A percentile compares a stretch with the other conserved stretches of the same genome.
Evolutionary conservation across 176 grass and related monocot genomes (phyloP).

Genomic region (Pontederia paniculata): DNA sequence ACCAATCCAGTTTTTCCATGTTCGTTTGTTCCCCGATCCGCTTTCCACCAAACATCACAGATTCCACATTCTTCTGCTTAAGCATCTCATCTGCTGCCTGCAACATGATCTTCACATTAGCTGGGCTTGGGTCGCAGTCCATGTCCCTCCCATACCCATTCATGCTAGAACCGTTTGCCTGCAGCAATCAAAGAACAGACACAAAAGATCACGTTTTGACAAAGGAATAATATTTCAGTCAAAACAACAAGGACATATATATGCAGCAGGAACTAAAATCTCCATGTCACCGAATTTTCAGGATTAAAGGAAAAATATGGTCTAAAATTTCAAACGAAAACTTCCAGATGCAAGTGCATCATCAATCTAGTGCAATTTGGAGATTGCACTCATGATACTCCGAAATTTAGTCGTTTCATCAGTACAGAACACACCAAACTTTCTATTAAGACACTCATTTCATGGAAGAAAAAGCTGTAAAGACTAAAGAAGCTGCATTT

Average conservation of each 20-base stretch:
- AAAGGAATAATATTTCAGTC: no score
- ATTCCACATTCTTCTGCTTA: conserved; percentile 90
- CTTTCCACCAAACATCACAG: conserved; percentile 83
- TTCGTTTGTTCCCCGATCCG: conserved; percentile 63
- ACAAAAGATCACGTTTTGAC: not conserved
- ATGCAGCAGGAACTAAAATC: no score
- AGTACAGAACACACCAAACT: no score
- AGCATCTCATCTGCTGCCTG: conserved; percentile 75
- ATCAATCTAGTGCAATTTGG: not conserved
- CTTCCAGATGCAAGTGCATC: not conserved
- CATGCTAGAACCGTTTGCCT: conserved; percentile 56
- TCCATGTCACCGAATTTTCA: no score
- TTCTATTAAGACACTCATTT: no score
- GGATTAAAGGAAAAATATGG: not conserved
- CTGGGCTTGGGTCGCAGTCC: conserved; percentile 50
- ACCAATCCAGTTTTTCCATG: conserved; percentile 81
- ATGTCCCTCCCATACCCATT: conserved; percentile 32
- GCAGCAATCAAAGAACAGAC: not conserved
- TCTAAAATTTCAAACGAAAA: not conserved
- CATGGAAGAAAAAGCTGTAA: no score
- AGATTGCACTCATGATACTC: no score
- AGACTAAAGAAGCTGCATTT: no score
- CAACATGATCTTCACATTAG: conserved; percentile 49
- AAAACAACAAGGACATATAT: no score
- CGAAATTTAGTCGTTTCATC: no score